These are phyloP conservation scores for Nakazawaea holstii DNA, from an alignment of 805 yeast genomes.

Conservation along the genomic window DNA sequence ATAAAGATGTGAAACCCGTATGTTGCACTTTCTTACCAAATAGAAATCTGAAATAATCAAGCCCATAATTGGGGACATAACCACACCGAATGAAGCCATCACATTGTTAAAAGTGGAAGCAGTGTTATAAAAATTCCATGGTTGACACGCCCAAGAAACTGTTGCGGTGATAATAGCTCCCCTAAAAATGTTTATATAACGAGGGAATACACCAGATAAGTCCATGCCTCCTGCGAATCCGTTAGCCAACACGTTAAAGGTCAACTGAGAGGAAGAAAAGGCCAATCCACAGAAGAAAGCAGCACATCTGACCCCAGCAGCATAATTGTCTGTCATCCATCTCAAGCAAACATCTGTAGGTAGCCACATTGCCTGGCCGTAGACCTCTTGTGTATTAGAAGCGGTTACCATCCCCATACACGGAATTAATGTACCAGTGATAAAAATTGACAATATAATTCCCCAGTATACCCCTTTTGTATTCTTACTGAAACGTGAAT, in stretches of 20 bases:
- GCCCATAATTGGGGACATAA: constrained; percentile 32
- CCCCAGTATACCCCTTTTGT: constrained; percentile 14
- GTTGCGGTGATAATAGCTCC: constrained; percentile 39
- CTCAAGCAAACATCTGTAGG: constrained; percentile 34
- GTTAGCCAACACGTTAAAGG: constrained; percentile 33
- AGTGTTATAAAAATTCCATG: constrained; percentile 34
- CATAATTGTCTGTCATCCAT: constrained; percentile 35
- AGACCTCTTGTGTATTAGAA: constrained; percentile 32
- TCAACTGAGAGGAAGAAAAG: constrained; percentile 30
- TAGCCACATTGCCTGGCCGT: constrained; percentile 38
- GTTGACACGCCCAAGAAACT: constrained; percentile 30
- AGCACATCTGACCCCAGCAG: constrained; percentile 36
- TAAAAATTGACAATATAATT: constrained; percentile 26
- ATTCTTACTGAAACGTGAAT: constrained; percentile 27
- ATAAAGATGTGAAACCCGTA: constrained; percentile 37
- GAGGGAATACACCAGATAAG: constrained; percentile 42
- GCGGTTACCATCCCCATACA: constrained; percentile 41
- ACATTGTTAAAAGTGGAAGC: constrained; percentile 30
- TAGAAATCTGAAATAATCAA: constrained; percentile 32
- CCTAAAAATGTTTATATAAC: constrained; percentile 35
- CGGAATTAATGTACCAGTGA: constrained; percentile 38
- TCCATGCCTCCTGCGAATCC: constrained; percentile 47
- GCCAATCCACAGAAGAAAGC: constrained; percentile 39
- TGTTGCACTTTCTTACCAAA: constrained; percentile 31
- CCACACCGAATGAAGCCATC: constrained; percentile 34